These are phyloP conservation scores for Cylindrotheca closterium DNA, from an alignment of 108 stramenopile species.

Conservation along the genomic window DNA sequence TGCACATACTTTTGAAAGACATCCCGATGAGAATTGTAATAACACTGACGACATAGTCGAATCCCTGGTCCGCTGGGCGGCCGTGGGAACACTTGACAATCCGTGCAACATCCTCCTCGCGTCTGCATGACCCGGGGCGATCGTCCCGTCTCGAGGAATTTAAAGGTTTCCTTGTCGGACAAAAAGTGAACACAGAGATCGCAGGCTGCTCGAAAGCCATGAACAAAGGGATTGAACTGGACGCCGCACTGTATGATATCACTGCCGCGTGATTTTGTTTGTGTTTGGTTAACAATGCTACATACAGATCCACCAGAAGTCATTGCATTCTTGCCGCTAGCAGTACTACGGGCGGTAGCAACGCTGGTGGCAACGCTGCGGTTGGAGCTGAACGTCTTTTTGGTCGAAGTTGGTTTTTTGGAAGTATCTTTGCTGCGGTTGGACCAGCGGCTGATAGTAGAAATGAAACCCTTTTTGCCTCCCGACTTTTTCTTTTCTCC, in stretches of 20 bases:
- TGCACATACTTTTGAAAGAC: not conserved
- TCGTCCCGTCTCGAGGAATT: conserved; percentile 32
- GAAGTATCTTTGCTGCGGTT: not conserved
- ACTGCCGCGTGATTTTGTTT: too few relatives aligned
- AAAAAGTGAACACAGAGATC: conserved; percentile 44
- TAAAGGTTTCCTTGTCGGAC: conserved; percentile 27
- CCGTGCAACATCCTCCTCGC: conserved; percentile 39
- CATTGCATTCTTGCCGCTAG: not conserved
- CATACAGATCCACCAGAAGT: not conserved
- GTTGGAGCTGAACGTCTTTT: too few relatives aligned
- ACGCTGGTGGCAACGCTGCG: too few relatives aligned
- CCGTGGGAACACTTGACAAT: conserved; percentile 36
- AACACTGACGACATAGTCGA: conserved; percentile 30
- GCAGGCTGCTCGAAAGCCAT: conserved; percentile 21
- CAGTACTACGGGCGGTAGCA: too few relatives aligned
- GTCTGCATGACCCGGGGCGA: conserved; percentile 39
- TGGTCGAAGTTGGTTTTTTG: not conserved
- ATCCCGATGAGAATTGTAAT: conserved; percentile 21
- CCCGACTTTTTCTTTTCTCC: not conserved
- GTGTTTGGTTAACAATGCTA: too few relatives aligned
- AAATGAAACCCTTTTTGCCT: not conserved
- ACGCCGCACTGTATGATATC: not conserved
- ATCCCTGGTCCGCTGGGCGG: conserved; percentile 6
- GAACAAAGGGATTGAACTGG: conserved; percentile 26
- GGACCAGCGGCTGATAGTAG: not conserved